Conservation (phyloP, 2,329 filamentous ascomycete species). For the Cryphonectria radicalis region DNA sequence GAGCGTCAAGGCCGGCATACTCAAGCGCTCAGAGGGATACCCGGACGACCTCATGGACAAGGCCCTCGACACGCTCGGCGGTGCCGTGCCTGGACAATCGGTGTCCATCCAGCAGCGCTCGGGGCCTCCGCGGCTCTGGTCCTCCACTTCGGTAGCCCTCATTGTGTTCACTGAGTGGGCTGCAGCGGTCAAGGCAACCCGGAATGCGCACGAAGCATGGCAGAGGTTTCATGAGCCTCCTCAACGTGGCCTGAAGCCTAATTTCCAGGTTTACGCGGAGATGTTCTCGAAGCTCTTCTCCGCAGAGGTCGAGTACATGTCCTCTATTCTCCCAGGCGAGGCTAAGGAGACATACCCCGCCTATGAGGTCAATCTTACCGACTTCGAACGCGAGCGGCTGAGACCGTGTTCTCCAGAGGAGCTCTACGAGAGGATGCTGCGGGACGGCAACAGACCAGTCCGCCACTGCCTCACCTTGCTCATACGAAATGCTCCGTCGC, state of each 20-base stretch:
- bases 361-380: constrained; percentile 61
- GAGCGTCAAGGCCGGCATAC: constrained; percentile 54
- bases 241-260: constrained; percentile 40
- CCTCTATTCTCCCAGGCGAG: constrained; percentile 60
- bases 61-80: constrained; percentile 57
- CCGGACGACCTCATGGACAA: constrained; percentile 50
- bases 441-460: constrained; percentile 51
- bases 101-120: constrained; percentile 62
- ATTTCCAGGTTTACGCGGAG: constrained; percentile 55
- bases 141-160: constrained; percentile 33
- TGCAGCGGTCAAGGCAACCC: constrained; percentile 60
- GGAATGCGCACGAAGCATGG: constrained; percentile 67
- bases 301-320: constrained; percentile 34
- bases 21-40: constrained; percentile 63
- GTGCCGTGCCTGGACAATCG: constrained; percentile 52
- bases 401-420: constrained; percentile 61
- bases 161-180: constrained; percentile 55
- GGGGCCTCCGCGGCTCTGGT: constrained; percentile 40
- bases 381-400: constrained; percentile 67
- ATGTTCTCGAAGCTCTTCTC: constrained; percentile 64
- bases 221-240: constrained; percentile 49
- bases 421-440: constrained; percentile 64
- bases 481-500: constrained; percentile 54
- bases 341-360: constrained; percentile 58
- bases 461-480: constrained; percentile 59